A percentile compares a stretch with the other conserved stretches of the same genome.
Conservation (phyloP, 768 basidiomycete species). For the Serendipita sp. region DNA sequence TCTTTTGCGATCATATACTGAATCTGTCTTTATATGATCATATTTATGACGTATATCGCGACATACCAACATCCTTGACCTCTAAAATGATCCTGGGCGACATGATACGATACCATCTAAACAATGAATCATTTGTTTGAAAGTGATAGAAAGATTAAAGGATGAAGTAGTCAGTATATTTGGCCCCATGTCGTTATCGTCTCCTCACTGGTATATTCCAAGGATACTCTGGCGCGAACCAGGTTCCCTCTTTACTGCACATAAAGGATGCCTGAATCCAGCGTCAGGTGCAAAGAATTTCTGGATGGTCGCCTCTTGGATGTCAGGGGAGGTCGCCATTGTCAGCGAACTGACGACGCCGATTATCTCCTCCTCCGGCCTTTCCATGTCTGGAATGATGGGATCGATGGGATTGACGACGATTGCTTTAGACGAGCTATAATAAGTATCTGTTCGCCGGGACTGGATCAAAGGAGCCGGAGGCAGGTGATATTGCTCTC, state of each 20-base stretch:
- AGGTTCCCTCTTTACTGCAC: conserved; percentile 29
- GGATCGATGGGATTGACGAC: too few relatives aligned
- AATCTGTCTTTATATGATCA: neutral
- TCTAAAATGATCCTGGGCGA: conserved; percentile 33
- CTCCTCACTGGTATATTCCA: conserved; percentile 36
- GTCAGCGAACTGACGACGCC: conserved; percentile 31
- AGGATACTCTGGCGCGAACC: conserved; percentile 39
- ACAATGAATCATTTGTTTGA: neutral
- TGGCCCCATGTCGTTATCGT: too few relatives aligned
- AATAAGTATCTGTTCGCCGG: too few relatives aligned
- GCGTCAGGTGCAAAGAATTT: conserved; percentile 41
- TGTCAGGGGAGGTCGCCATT: conserved; percentile 30
- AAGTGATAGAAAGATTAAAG: neutral
- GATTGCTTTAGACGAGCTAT: too few relatives aligned
- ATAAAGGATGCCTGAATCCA: conserved; percentile 43
- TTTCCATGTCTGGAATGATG: conserved; percentile 28
- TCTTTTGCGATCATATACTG: conserved; percentile 34
- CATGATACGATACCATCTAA: conserved; percentile 48
- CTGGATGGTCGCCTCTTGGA: conserved; percentile 30
- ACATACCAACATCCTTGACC: conserved; percentile 31
- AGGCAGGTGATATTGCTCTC: too few relatives aligned
- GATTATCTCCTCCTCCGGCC: conserved; percentile 36
- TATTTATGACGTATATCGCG: neutral
- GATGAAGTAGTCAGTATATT: too few relatives aligned
- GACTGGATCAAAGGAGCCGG: too few relatives aligned